Base-by-base conservation (phyloP, 805 yeast genomes). In the Myxozyma melibiosi region DNA sequence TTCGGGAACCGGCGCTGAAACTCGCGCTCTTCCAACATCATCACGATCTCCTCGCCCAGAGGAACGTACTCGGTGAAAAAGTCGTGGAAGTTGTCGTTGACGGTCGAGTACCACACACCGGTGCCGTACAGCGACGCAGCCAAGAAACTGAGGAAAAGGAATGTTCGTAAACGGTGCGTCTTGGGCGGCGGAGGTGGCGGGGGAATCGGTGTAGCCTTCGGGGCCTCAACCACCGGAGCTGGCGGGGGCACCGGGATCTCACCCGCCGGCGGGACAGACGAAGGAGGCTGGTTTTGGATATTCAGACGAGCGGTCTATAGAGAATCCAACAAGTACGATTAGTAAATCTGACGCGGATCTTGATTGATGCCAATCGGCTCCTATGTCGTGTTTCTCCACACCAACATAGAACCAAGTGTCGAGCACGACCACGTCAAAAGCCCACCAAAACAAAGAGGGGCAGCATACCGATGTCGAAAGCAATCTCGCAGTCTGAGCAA, bases 41-140 rank as follows among this genome's bases (percentile, higher is more conserved):
- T 80, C 30, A 85, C 78, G 30, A 80, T 71, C 22, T 72, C 71
- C 65, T 83, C 86, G 37, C 84, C 88, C 49, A 79, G 76, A 18
- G 94, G 94, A 43, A 85, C 80, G 57, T 79, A 80, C 62, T 84
- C 84, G 22, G 83, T 76, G 70, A 84, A 85, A 44, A 76, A 62
- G 63, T 85, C 88, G 63, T 82, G 84, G 68, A 84, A 78, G 16
- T 80, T 75, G 63, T 84, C 86, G 66, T 78, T 78, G 60, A 80
- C 73, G 30, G 82, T 73, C 13, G 90, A 76, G 55, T 78, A 72
- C 51, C 79, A 81, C n/a, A 83, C 79, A 51, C 88, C 89, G 34
- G 78, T 83, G 34, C 80, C 83, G 63, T 84, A 85, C 25, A 80
- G 68, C 2, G 72, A 67, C 2, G 74, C 65, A 9, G 66, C 67